Evolutionary conservation across 371 early-diverging fungal genomes (phyloP), one percentile per base, ranked within the genome.

Genomic region (Phascolomyces articulosus): DNA sequence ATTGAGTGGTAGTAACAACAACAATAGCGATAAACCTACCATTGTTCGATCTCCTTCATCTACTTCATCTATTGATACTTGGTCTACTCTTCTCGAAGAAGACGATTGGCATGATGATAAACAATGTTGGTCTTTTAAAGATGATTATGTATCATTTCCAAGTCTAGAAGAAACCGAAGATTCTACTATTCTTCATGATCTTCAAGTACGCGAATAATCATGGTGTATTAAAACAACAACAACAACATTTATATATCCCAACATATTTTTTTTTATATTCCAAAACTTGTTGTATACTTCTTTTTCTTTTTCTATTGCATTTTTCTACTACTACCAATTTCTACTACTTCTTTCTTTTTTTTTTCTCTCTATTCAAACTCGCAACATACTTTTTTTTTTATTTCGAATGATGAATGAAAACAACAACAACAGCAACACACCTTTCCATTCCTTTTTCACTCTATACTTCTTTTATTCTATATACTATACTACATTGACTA

Each of bases 131-230:
- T 76, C 77, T 13, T 76, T 76, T 29, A 71, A 73, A 67, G 71
- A 76, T 38, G 73, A 73, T 40, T 76, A 76, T 54, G 77, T 76
- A 15, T 76, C 77, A 13, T 76, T 76, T 27, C 77, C 77, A n/a
- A 70, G 72, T 60, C 63, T 75, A 31, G 73, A 57, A 23, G 34
- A 48, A 3, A 27, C 47, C 21, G 13, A 51, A 15, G 58, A 58
- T 44, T 18, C 44, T 44, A 13, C 44, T 44, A 44, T n/a, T 44
- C 6, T 13, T 38, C 38, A 9, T 38, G 38, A 6, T 9, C 38
- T 6, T 9, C 44, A 7, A 44, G 16, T 13, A 44, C 8, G 0
- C 8, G 16, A 44, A 44, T 4, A 54, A 7, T 54, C 23, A 28
- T 24, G 4, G 10, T 13, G n/a, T n/a, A n/a, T n/a, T n/a, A n/a